Evolutionary conservation across 1,284 basidiomycete genomes (phyloP), one percentile per base, ranked within the genome.

Genomic region (Heterobasidion occidentale): DNA sequence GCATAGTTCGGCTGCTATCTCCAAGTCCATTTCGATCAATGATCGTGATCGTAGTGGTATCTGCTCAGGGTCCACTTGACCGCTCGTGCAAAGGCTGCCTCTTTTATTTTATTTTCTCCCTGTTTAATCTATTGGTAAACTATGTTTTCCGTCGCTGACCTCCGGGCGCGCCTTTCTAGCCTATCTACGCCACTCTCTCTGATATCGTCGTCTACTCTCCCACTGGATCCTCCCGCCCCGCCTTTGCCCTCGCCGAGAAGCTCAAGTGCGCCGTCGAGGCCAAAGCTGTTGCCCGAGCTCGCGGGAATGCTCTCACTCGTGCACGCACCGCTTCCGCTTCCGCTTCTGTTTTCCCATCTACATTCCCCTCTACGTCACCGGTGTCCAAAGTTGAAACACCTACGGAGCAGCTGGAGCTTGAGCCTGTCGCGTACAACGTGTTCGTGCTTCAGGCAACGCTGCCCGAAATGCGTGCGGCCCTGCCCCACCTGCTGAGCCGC

Each of bases 181-280:
- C 80, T 64, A 92, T 95, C 63, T 94, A 94, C 66, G 86, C 92
- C 0, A 90, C 90, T 1, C 77, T 97, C 45, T 93, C 90, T 51
- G 94, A 97, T 68, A 83, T 97, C 59, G 84, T 95, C 59, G 74
- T 96, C 51, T 96, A 95, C 71, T 89, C 88, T 4, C 83, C 53
- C 11, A 45, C 36, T 11, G 52, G 86, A n/a, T 74, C 77, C 48
- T 65, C 80, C 12, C 63, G 78, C 14, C 77, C 81, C 14, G 83
- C 88, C 3, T 65, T 77, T 45, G 70, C 73, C 7, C 74, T 86
- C 46, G 86, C 85, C 0, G 73, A 78, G 57, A 75, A 79, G 52
- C 82, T 88, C 65, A 75, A 75, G 65, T 71, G 74, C 44, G 86
- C 83, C 6, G 74, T 84, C 56, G 77, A 77, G 66, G 70, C 75